A percentile compares a stretch with the other conserved stretches of the same genome.
Conservation (phyloP, 164 flowering plant species). For the Nelumbo lutea region DNA sequence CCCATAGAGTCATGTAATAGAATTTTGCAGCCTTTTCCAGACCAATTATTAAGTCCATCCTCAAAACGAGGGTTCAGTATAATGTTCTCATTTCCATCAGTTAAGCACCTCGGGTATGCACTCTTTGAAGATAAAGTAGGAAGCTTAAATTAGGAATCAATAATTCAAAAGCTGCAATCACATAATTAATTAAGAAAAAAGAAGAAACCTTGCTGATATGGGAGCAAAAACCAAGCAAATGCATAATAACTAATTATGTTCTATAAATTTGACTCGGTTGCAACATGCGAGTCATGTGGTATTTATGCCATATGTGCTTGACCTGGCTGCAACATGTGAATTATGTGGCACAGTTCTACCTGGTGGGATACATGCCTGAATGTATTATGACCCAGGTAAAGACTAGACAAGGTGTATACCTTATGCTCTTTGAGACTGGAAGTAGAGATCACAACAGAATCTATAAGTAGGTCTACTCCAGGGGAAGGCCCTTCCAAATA, state of each 20-base stretch:
- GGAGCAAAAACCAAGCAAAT: not conserved
- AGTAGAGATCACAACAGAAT: constrained; percentile 47
- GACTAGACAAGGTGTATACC: constrained; percentile 20
- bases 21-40: constrained; percentile 46
- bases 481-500: constrained; percentile 88
- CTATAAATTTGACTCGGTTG: not conserved
- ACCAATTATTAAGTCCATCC: constrained; percentile 44
- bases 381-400: not conserved
- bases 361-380: not conserved
- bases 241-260: not conserved
- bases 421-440: constrained; percentile 20
- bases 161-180: not conserved
- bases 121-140: constrained; percentile 7
- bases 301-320: not conserved
- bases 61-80: constrained; percentile 41
- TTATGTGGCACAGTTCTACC: not conserved
- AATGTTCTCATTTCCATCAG: constrained; percentile 30
- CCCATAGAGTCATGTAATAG: constrained; percentile 39
- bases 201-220: not conserved
- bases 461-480: constrained; percentile 66
- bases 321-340: not conserved
- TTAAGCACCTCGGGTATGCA: constrained; percentile 4
- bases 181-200: not conserved
- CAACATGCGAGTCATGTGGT: not conserved
- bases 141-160: not conserved